Percentiles rank a stretch among this genome's conserved stretches.
phyloP scores from a whole-genome alignment of 2,329 filamentous ascomycete genomes.

The Monosporascus ibericus region DNA sequence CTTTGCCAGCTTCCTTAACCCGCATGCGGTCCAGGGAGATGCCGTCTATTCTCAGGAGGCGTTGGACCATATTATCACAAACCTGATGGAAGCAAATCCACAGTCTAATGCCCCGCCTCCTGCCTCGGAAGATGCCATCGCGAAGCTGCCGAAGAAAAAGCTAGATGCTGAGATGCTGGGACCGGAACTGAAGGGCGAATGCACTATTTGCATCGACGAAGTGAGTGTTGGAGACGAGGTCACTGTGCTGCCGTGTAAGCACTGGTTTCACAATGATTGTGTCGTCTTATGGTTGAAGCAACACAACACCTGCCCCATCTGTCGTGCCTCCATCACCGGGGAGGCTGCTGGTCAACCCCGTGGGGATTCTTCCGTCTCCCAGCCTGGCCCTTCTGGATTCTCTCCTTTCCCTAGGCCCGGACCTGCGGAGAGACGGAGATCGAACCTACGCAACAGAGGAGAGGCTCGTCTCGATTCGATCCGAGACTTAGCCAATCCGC shows the following conservation, averaged over 20 bases:
- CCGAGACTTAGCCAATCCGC: conserved; percentile 7
- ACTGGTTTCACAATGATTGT: conserved; percentile 88
- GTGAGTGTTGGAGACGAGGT: conserved; percentile 69
- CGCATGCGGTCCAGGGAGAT: conserved; percentile 59
- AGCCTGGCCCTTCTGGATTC: conserved; percentile 7
- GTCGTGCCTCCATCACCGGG: conserved; percentile 53
- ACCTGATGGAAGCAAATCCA: conserved; percentile 79
- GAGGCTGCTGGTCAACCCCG: conserved; percentile 18
- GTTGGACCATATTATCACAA: conserved; percentile 79
- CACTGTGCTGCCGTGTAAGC: conserved; percentile 74
- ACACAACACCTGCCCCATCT: conserved; percentile 89
- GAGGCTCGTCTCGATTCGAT: conserved; percentile 18
- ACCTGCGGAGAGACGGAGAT: conserved; percentile 15
- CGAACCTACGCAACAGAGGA: conserved; percentile 12
- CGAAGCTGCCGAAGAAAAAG: conserved; percentile 63
- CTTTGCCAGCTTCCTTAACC: conserved; percentile 45
- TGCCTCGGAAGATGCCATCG: conserved; percentile 69
- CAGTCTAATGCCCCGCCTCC: conserved; percentile 75
- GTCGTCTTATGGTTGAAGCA: conserved; percentile 79
- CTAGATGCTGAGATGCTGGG: conserved; percentile 65
- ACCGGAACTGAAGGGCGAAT: conserved; percentile 66
- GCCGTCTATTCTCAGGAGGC: conserved; percentile 88
- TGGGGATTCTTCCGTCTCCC: conserved; percentile 6
- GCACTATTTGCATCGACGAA: conserved; percentile 91
- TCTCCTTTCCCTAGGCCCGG: conserved; percentile 12